A percentile compares a stretch with the other conserved stretches of the same genome.
These are phyloP conservation scores for Colletotrichum siamense DNA, from an alignment of 2,329 filamentous ascomycete species.

Conservation along the genomic window DNA sequence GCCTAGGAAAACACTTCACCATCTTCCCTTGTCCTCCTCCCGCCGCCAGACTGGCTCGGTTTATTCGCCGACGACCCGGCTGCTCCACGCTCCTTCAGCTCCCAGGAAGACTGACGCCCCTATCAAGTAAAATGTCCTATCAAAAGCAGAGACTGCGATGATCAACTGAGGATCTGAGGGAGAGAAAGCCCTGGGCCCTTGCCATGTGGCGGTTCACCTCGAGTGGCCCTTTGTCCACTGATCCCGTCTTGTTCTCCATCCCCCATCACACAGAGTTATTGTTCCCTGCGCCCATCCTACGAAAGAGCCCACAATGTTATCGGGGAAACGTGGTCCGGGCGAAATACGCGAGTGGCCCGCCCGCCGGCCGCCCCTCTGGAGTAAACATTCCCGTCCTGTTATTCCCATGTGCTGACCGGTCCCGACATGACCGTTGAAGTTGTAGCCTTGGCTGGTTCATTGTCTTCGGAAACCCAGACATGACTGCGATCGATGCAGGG, in stretches of 20 bases:
- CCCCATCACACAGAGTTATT: neutral
- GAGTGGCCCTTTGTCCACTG: neutral
- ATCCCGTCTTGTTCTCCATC: neutral
- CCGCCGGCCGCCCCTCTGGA: neutral
- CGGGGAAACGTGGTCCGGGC: neutral
- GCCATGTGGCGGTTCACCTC: neutral
- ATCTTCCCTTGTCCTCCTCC: neutral
- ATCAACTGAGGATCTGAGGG: neutral
- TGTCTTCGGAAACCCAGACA: neutral
- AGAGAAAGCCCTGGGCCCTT: neutral
- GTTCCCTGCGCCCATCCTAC: neutral
- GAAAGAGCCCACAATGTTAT: neutral
- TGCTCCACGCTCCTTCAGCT: neutral
- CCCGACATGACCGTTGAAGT: neutral
- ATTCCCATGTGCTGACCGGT: neutral
- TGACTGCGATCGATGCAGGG: neutral
- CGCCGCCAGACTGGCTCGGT: neutral
- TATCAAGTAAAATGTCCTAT: neutral
- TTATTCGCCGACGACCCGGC: conserved; percentile 8
- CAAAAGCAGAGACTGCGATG: neutral
- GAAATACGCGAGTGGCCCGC: neutral
- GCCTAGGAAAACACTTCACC: neutral
- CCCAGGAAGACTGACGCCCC: neutral
- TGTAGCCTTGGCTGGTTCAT: neutral
- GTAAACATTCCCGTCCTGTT: neutral